A percentile compares a stretch with the other conserved stretches of the same genome.
These are phyloP conservation scores for Colletotrichum higginsianum DNA, from an alignment of 2,329 filamentous ascomycete genomes.

Conservation along the genomic window DNA sequence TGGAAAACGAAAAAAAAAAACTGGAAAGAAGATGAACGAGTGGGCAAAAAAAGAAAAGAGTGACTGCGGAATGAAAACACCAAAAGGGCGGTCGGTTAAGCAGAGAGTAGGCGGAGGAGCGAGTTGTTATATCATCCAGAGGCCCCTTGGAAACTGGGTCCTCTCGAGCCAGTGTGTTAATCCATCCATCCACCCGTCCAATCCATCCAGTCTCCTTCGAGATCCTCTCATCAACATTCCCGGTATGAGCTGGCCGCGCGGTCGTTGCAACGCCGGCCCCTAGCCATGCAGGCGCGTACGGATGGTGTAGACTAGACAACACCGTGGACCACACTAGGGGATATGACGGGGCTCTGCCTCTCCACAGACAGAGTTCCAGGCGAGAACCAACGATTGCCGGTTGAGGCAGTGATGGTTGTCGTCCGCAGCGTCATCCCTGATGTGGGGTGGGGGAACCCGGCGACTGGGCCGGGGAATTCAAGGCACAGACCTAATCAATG, in stretches of 20 bases:
- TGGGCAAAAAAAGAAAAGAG: conserved; percentile 26
- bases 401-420: conserved; percentile 29
- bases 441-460: background rate
- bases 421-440: conserved; percentile 13
- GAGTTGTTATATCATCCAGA: conserved; percentile 23
- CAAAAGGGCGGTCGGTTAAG: background rate
- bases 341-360: conserved; percentile 28
- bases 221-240: background rate
- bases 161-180: background rate
- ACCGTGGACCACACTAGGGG: conserved; percentile 9
- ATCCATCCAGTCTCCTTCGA: no score
- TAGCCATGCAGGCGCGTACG: conserved; percentile 22
- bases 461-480: conserved; percentile 14
- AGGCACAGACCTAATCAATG: conserved; percentile 35
- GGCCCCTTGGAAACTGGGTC: conserved; percentile 12
- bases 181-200: no score
- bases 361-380: conserved; percentile 23
- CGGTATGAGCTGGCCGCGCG: conserved; percentile 23
- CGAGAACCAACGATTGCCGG: conserved; percentile 26
- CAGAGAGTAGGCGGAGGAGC: conserved; percentile 1
- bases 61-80: conserved; percentile 17
- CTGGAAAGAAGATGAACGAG: background rate
- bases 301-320: no score
- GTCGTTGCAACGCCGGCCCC: background rate
- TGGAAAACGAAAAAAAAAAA: background rate